A percentile compares a stretch with the other conserved stretches of the same genome.
phyloP scores from a whole-genome alignment of 1,139 yeast species.

The Barnettozyma hawaiiensis region DNA sequence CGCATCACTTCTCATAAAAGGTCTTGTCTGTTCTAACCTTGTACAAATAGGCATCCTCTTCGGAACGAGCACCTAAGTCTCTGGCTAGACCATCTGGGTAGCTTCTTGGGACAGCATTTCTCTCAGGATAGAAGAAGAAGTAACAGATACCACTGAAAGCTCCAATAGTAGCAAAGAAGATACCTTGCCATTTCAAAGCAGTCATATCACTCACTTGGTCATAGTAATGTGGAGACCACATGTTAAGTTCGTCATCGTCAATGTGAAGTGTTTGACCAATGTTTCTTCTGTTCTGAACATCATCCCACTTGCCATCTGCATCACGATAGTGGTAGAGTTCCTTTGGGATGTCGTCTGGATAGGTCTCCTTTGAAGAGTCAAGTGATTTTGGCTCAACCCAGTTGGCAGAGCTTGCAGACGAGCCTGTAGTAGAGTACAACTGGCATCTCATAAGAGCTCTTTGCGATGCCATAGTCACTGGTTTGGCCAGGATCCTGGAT shows the following conservation, averaged over 20 bases:
- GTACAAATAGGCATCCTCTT: slow-evolving; percentile 22
- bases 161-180: slow-evolving; percentile 52
- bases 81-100: slow-evolving; percentile 76
- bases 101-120: slow-evolving; percentile 71
- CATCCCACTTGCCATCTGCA: slow-evolving; percentile 73
- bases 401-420: not conserved
- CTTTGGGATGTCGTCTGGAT: slow-evolving; percentile 40
- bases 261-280: slow-evolving; percentile 65
- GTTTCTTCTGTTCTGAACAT: slow-evolving; percentile 78
- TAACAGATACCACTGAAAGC: slow-evolving; percentile 51
- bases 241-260: slow-evolving; percentile 67
- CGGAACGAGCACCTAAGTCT: slow-evolving; percentile 44
- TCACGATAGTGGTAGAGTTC: slow-evolving; percentile 54
- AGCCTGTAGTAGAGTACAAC: not conserved
- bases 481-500: not conserved
- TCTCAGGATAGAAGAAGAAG: slow-evolving; percentile 62
- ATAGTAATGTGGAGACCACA: slow-evolving; percentile 84
- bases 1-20: slow-evolving; percentile 9
- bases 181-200: slow-evolving; percentile 47
- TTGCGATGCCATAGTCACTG: not conserved
- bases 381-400: slow-evolving; percentile 5
- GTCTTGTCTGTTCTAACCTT: slow-evolving; percentile 21
- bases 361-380: slow-evolving; percentile 19
- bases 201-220: slow-evolving; percentile 53
- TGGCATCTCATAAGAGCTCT: not conserved